Conservation (phyloP, 257 asterid genomes). For the Nicotiana attenuata region DNA sequence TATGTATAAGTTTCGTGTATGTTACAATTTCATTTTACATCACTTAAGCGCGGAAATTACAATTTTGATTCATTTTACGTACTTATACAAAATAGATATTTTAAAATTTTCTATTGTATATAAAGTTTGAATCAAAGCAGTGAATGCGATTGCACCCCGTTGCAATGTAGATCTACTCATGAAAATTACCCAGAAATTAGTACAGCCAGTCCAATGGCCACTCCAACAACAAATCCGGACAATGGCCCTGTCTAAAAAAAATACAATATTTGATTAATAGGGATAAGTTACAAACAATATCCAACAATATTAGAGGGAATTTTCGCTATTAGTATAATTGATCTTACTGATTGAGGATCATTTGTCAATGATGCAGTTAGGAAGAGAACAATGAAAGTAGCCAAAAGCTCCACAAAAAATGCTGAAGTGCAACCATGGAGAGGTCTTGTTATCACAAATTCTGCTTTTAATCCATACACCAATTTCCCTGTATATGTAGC, state of each 20-base stretch:
- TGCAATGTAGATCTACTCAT: not conserved
- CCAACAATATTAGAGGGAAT: not conserved
- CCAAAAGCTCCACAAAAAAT: constrained; percentile 64
- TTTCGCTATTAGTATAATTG: not conserved
- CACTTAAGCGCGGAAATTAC: not conserved
- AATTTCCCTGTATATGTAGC: constrained; percentile 49
- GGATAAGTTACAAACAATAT: not conserved
- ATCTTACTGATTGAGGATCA: constrained; percentile 50
- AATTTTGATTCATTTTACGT: not conserved
- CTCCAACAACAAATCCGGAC: constrained; percentile 71
- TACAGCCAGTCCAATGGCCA: constrained; percentile 74
- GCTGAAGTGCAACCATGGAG: constrained; percentile 54
- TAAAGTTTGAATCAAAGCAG: too few species aligned
- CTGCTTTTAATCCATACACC: constrained; percentile 55
- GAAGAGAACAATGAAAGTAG: constrained; percentile 67
- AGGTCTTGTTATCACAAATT: constrained; percentile 61
- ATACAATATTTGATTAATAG: not conserved
- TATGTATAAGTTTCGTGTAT: not conserved
- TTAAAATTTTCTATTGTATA: too few species aligned
- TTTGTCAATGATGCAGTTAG: constrained; percentile 52
- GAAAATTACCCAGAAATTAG: constrained; percentile 65
- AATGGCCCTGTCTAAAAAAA: constrained; percentile 36
- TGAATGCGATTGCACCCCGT: not conserved
- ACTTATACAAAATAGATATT: too few species aligned
- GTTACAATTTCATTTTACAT: not conserved